phyloP scores from a whole-genome alignment of 139 green algal genomes.

The Micromonas pusilla region DNA sequence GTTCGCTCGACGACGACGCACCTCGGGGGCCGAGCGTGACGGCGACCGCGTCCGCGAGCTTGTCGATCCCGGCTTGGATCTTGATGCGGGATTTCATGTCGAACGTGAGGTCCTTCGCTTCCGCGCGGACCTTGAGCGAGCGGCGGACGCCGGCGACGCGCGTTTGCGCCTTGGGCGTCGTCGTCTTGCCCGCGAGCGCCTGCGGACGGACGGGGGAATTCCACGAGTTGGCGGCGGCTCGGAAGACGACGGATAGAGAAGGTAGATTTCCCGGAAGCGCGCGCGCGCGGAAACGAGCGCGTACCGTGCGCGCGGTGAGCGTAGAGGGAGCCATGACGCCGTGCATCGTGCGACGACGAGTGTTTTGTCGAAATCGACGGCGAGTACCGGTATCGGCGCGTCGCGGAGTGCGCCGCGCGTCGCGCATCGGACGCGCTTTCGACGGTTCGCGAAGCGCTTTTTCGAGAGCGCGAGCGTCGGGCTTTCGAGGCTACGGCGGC shows the following conservation, averaged over 20 bases:
- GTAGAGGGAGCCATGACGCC: not conserved
- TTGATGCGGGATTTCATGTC: constrained; percentile 71
- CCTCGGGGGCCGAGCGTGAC: constrained; percentile 91
- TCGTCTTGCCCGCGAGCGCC: not conserved
- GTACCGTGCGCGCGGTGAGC: not conserved
- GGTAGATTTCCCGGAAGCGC: not conserved
- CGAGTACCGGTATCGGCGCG: too few species aligned
- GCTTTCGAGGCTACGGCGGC: too few species aligned
- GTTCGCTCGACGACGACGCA: too few species aligned
- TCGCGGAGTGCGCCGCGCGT: too few species aligned
- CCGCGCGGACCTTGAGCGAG: constrained; percentile 44
- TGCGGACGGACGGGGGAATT: too few species aligned
- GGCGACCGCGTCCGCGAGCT: constrained; percentile 90
- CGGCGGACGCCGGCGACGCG: not conserved
- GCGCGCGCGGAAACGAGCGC: not conserved
- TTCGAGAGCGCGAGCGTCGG: too few species aligned
- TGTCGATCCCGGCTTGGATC: constrained; percentile 95
- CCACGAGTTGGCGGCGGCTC: too few species aligned
- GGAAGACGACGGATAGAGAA: not conserved
- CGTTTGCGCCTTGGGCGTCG: not conserved
- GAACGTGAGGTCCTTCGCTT: constrained; percentile 94
- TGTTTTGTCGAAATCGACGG: too few species aligned
- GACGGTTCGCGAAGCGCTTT: too few species aligned
- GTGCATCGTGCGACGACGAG: not conserved
- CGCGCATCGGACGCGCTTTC: too few species aligned